Conservation (phyloP, 2,329 filamentous ascomycete genomes). For the Dactylellina leptospora region DNA sequence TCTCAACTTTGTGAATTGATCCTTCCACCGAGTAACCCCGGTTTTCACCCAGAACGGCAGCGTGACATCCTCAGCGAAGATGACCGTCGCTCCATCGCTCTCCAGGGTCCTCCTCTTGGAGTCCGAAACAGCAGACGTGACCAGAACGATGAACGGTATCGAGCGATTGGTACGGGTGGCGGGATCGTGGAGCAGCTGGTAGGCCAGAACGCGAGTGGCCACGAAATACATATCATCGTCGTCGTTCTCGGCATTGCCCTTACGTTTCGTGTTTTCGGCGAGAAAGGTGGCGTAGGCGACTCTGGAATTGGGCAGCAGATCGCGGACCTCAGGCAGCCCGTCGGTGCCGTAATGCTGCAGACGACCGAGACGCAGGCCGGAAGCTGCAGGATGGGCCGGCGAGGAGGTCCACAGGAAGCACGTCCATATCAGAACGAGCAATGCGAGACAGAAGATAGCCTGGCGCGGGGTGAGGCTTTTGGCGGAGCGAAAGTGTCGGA, state of each 20-base stretch:
- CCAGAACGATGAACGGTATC: conserved; percentile 61
- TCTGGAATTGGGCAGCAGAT: conserved; percentile 27
- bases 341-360: conserved; percentile 41
- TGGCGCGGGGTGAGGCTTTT: conserved; percentile 50
- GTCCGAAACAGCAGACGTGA: conserved; percentile 58
- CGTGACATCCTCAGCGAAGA: conserved; percentile 59
- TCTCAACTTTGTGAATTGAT: conserved; percentile 63
- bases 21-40: conserved; percentile 61
- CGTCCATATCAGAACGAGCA: conserved; percentile 39
- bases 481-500: conserved; percentile 31
- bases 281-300: conserved; percentile 60
- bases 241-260: conserved; percentile 50
- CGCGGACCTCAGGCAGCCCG: conserved; percentile 29
- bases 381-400: conserved; percentile 23
- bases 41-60: conserved; percentile 60
- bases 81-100: conserved; percentile 61
- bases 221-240: conserved; percentile 61
- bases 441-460: conserved; percentile 28
- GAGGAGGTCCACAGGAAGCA: conserved; percentile 33
- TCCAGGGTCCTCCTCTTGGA: conserved; percentile 59
- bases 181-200: conserved; percentile 61
- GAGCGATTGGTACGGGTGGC: conserved; percentile 59
- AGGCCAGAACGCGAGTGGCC: conserved; percentile 60
- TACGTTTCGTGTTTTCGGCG: conserved; percentile 57
- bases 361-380: conserved; percentile 40